These are phyloP conservation scores for Mollisia scopiformis DNA, from an alignment of 2,329 filamentous ascomycete species.

Conservation along the genomic window DNA sequence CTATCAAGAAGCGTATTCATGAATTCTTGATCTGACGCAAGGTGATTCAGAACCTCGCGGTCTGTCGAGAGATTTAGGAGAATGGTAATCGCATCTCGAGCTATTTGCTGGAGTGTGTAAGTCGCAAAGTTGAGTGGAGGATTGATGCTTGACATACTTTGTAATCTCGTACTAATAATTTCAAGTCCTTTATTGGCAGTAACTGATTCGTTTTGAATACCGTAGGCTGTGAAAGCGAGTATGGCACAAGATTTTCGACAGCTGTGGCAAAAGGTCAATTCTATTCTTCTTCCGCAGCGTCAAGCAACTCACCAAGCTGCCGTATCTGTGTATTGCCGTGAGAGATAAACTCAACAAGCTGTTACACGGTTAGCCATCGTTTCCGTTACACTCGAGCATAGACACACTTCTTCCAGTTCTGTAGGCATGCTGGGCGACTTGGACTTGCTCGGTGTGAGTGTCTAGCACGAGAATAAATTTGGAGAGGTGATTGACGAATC, in stretches of 20 bases:
- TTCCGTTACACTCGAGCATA: background rate
- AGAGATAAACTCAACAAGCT: constrained; percentile 93
- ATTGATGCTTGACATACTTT: constrained; percentile 54
- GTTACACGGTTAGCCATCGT: constrained; percentile 18
- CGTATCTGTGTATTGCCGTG: constrained; percentile 91
- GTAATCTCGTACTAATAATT: constrained; percentile 84
- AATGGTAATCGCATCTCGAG: constrained; percentile 90
- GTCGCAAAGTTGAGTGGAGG: constrained; percentile 3
- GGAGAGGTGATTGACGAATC: too few relatives aligned
- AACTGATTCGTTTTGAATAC: constrained; percentile 85
- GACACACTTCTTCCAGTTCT: constrained; percentile 72
- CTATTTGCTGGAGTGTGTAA: constrained; percentile 66
- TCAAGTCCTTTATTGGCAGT: constrained; percentile 82
- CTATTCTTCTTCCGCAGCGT: background rate
- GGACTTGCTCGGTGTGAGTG: too few relatives aligned
- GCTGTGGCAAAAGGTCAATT: constrained; percentile 52
- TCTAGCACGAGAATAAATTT: too few relatives aligned
- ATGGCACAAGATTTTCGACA: constrained; percentile 84
- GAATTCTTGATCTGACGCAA: constrained; percentile 81
- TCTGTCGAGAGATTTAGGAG: constrained; percentile 86
- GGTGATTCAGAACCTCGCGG: constrained; percentile 69
- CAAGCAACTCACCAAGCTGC: constrained; percentile 62
- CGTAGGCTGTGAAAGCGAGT: constrained; percentile 69
- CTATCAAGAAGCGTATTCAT: constrained; percentile 72
- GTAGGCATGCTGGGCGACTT: constrained; percentile 66